Base-by-base conservation (phyloP, 768 basidiomycete species). In the Lactarius quietus region DNA sequence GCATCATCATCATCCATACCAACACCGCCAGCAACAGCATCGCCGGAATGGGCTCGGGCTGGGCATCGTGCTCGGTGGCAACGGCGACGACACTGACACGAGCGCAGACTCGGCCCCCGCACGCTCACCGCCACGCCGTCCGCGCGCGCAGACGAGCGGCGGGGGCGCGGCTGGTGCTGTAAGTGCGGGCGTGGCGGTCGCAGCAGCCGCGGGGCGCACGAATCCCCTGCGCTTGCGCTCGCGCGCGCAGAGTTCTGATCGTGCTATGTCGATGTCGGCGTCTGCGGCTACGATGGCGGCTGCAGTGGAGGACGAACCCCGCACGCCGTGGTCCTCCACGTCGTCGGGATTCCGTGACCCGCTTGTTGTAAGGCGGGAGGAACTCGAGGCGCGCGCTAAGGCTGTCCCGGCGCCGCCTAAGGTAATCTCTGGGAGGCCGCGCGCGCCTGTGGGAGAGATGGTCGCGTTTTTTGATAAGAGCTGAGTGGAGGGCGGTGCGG, bases 401-500 rank as follows among this genome's bases (percentile, higher is more conserved):
- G 62, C 66, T 66, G 76, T 79, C 43, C 82, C 78, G 5, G 79
- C 79, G 69, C 78, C 83, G 75, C 83, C 62, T 12, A 79, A 76
- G 70, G 76, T 76, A 69, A 73, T 72, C 53, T 69, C 74, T 65
- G 70, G 78, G 64, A 80, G 77, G 51, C 84, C 80, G 60, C 92
- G 92, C 77, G 83, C 90, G 17, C 85, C 89, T 0, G 82, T 93
- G 48, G 88, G 86, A 12, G 83, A 93, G 71, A 75, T 94, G 51
- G 89, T 92, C 17, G 90, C 90, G n/a, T 93, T 89, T 75, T 94
- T 94, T 70, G 89, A 93, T 35, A 61, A 59, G 67, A 57, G 58
- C 43, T 58, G 59, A 66, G 48, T 26, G 23, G 18, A 6, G 23
- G 48, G 48, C 6, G 48, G 48, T 12, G n/a, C 9, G 45, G n/a